Evolutionary conservation across 352 stramenopile genomes (phyloP).

Genomic region (Phytophthora kernoviae): DNA sequence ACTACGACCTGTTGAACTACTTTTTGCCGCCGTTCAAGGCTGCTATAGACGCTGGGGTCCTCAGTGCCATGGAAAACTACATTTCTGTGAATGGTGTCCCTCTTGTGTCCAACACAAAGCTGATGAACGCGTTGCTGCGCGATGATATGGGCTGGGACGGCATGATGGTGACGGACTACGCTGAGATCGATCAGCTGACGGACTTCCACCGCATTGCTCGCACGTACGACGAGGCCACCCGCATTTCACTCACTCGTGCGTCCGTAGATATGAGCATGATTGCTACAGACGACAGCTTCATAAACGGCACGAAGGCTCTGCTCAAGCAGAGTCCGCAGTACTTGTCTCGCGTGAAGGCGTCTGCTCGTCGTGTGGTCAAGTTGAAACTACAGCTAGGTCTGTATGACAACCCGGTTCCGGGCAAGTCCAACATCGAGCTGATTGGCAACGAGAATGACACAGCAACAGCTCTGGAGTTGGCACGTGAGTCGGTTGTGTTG

Average conservation of each 20-base stretch:
- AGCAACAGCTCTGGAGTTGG: slow-evolving; percentile 48
- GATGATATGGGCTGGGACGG: slow-evolving; percentile 77
- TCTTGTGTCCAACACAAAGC: slow-evolving; percentile 69
- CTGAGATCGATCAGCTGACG: slow-evolving; percentile 84
- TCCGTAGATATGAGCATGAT: slow-evolving; percentile 91
- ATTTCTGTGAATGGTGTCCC: slow-evolving; percentile 90
- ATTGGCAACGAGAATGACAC: slow-evolving; percentile 46
- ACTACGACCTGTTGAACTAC: slow-evolving; percentile 75
- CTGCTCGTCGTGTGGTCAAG: slow-evolving; percentile 54
- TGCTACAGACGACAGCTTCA: slow-evolving; percentile 31
- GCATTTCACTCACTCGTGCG: slow-evolving; percentile 61
- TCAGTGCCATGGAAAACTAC: slow-evolving; percentile 93
- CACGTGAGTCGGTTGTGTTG: slow-evolving; percentile 54
- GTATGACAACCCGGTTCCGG: slow-evolving; percentile 56
- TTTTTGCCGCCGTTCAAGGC: slow-evolving; percentile 77
- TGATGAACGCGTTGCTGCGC: slow-evolving; percentile 71
- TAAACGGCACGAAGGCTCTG: slow-evolving; percentile 43
- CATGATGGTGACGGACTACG: slow-evolving; percentile 89
- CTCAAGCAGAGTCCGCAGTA: slow-evolving; percentile 26
- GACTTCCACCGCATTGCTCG: slow-evolving; percentile 45
- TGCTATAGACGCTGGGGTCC: slow-evolving; percentile 62
- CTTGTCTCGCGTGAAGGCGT: slow-evolving; percentile 44
- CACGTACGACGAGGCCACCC: slow-evolving; percentile 42
- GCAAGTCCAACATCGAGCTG: slow-evolving; percentile 28
- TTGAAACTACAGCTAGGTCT: slow-evolving; percentile 61